Conservation (phyloP, 129 eudicot species). For the Ambrosia artemisiifolia region DNA sequence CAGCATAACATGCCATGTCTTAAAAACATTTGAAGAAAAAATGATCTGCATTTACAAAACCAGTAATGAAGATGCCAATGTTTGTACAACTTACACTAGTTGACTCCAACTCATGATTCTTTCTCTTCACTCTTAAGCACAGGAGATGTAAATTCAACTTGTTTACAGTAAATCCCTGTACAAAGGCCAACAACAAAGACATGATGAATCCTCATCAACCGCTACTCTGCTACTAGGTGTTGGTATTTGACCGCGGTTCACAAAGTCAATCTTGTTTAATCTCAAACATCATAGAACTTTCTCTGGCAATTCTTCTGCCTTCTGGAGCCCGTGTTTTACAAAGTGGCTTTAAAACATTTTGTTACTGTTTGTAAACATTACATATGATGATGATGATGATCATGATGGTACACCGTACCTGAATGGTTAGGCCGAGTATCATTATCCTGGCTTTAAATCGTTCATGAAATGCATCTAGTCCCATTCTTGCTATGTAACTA, state of each 20-base stretch:
- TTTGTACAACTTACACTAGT: neutral
- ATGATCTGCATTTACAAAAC: neutral
- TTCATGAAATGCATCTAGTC: slow-evolving; percentile 70
- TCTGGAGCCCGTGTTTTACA: slow-evolving; percentile 57
- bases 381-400: neutral
- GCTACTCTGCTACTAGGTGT: slow-evolving; percentile 56
- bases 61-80: neutral
- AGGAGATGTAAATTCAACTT: slow-evolving; percentile 1
- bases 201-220: slow-evolving; percentile 38
- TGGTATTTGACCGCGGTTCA: slow-evolving; percentile 78
- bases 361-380: neutral
- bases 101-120: neutral
- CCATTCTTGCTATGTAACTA: slow-evolving; percentile 86
- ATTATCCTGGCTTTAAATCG: slow-evolving; percentile 64
- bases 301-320: slow-evolving; percentile 82
- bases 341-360: neutral
- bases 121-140: neutral
- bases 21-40: too few relatives aligned
- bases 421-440: slow-evolving; percentile 75
- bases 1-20: too few relatives aligned
- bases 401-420: slow-evolving; percentile 3
- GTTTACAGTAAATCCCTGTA: neutral
- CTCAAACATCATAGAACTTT: slow-evolving; percentile 72
- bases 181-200: slow-evolving; percentile 6
- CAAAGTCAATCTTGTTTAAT: slow-evolving; percentile 79